Base-by-base conservation (phyloP, 164 flowering plant species). In the Protea cynaroides region DNA sequence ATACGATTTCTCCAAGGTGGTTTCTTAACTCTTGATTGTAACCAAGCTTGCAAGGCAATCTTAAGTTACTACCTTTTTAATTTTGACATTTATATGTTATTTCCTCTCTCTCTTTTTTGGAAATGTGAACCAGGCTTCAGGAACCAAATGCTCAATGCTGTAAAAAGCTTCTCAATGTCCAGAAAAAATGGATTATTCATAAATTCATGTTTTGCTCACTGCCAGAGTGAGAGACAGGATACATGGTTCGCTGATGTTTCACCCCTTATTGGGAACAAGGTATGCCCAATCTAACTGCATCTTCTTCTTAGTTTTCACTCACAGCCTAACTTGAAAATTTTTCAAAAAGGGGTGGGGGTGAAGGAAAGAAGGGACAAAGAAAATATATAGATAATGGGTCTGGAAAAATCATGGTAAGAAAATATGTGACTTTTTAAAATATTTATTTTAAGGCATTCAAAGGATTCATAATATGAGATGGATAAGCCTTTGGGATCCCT, bases 131-230 rank as follows among this genome's bases (percentile, higher is more conserved):
- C 96, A 90, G 98, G 79, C 21, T 93, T 93, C 79, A 84, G 98
- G 75, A 67, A 68, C 71, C 79, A 82, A 66, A 90, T 90, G 92
- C 81, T 93, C 52, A 66, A 83, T 55, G 81, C 82, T 11, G 15
- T 89, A 15, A 79, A 70, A 52, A 72, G 65, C 34, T 87, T 89
- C 76, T 71, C 81, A 25, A 61, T 0, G 55, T 74, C 80, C 17
- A 60, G 9, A 25, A 75, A 83, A 74, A 94, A 81, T 72, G 99
- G 97, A 4, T 51, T 86, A 17, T 92, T 92, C 78, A 79, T 95
- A 75, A 95, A 95, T 71, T 95, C 99, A 23, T 91, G 99, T 65
- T 95, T 91, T 71, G 85, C 94, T 61, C 99, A 92, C 70, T 95
- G 99, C 80, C 99, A 95, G 60, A 78, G 89, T 5, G 96, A 90